Conservation (phyloP, 805 yeast genomes). For the Zygoascus bituminiphila region DNA sequence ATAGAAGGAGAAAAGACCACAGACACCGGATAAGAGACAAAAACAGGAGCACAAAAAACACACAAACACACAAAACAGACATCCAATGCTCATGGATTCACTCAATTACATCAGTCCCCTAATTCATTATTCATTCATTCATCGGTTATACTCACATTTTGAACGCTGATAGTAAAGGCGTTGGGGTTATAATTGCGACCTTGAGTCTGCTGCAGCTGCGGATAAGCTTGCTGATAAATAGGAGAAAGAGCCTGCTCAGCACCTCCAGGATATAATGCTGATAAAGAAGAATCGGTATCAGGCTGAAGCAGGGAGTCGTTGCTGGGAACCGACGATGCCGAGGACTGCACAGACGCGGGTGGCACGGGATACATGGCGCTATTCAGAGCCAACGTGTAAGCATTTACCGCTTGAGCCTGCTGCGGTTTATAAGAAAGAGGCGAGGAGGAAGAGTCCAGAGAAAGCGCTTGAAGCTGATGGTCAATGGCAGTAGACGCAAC, state of each 20-base stretch:
- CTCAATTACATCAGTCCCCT: no score
- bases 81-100: no score
- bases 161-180: neutral
- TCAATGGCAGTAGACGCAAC: neutral
- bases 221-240: neutral
- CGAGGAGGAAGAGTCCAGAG: neutral
- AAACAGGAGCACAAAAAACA: no score
- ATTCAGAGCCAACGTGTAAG: neutral
- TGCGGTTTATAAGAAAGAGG: neutral
- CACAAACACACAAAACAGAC: no score
- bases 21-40: no score
- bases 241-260: neutral
- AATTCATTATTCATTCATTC: no score
- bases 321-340: neutral
- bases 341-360: neutral
- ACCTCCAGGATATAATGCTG: neutral
- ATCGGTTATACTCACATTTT: neutral
- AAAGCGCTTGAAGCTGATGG: neutral
- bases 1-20: no score
- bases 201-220: neutral
- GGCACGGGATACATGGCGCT: neutral
- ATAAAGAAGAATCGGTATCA: neutral
- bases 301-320: neutral
- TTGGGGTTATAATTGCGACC: neutral
- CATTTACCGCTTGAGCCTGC: neutral